Evolutionary conservation across 2,329 filamentous ascomycete genomes (phyloP).

Genomic region (Remersonia thermophila): DNA sequence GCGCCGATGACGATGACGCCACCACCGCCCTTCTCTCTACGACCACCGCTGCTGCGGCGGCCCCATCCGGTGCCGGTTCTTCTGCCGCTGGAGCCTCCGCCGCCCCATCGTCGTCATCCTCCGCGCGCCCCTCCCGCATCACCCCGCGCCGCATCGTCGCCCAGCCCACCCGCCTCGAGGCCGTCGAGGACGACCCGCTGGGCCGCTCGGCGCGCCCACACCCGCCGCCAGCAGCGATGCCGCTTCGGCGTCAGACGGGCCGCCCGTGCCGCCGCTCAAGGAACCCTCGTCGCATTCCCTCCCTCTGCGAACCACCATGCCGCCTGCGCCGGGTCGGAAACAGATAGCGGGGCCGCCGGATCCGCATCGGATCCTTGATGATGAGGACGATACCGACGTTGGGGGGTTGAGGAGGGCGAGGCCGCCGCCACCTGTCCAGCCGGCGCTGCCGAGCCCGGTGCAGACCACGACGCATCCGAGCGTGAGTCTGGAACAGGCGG

Average conservation of each 20-base stretch:
- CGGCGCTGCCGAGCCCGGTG: constrained; percentile 39
- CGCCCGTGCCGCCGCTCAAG: constrained; percentile 58
- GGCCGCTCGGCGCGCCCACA: constrained; percentile 59
- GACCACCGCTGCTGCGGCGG: not conserved
- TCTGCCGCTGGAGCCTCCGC: constrained; percentile 1
- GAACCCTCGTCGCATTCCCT: constrained; percentile 35
- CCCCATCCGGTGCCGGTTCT: no score
- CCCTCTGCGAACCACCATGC: constrained; percentile 47
- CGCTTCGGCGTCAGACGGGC: constrained; percentile 21
- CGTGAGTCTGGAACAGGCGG: constrained; percentile 82
- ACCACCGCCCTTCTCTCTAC: constrained; percentile 20
- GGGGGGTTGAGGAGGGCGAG: constrained; percentile 23
- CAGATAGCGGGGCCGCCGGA: constrained; percentile 36
- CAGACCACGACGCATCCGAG: constrained; percentile 54
- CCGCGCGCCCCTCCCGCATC: constrained; percentile 32
- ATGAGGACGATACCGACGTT: constrained; percentile 47
- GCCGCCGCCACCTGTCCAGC: constrained; percentile 52
- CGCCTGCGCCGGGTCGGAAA: constrained; percentile 25
- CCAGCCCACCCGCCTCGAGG: constrained; percentile 66
- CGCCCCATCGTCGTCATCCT: constrained; percentile 15
- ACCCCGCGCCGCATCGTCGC: constrained; percentile 52
- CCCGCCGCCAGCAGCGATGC: constrained; percentile 18
- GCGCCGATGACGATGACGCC: constrained; percentile 14
- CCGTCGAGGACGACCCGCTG: constrained; percentile 61
- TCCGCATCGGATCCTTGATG: constrained; percentile 57